phyloP scores from a whole-genome alignment of 495 filamentous ascomycete species.

The Aeminium ludgeri region DNA sequence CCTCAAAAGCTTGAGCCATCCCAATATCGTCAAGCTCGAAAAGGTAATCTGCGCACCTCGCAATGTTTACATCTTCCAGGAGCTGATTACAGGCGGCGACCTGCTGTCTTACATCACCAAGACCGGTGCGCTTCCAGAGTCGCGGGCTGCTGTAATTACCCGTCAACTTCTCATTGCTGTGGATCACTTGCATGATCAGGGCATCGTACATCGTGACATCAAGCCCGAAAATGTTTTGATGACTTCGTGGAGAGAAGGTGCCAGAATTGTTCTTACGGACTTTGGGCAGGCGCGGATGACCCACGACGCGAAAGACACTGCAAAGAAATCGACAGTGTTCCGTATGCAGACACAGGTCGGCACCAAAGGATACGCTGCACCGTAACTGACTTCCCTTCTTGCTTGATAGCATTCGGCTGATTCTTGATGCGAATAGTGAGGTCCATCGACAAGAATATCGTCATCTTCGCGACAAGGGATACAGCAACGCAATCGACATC shows the following conservation, averaged over 20 bases:
- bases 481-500: slow-evolving; percentile 45
- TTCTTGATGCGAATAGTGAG: slow-evolving; percentile 3
- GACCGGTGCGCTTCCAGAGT: slow-evolving; percentile 33
- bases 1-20: slow-evolving; percentile 27
- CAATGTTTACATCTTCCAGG: slow-evolving; percentile 28
- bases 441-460: background rate
- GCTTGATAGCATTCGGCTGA: background rate
- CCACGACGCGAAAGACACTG: background rate
- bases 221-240: slow-evolving; percentile 57
- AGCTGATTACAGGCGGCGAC: slow-evolving; percentile 42
- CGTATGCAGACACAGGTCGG: slow-evolving; percentile 47
- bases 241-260: slow-evolving; percentile 26
- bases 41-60: slow-evolving; percentile 26
- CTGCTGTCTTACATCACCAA: slow-evolving; percentile 43
- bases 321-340: background rate
- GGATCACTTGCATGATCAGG: slow-evolving; percentile 38
- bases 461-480: slow-evolving; percentile 28
- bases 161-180: slow-evolving; percentile 44
- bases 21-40: slow-evolving; percentile 31
- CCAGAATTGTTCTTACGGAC: slow-evolving; percentile 52
- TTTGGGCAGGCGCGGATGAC: slow-evolving; percentile 41
- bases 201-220: slow-evolving; percentile 49
- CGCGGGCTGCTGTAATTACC: slow-evolving; percentile 37
- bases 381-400: slow-evolving; percentile 37
- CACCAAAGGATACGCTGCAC: slow-evolving; percentile 49